A percentile compares a stretch with the other conserved stretches of the same genome.
Evolutionary conservation across 257 asterid species (phyloP).

Genomic region (Nicotiana tomentosiformis): DNA sequence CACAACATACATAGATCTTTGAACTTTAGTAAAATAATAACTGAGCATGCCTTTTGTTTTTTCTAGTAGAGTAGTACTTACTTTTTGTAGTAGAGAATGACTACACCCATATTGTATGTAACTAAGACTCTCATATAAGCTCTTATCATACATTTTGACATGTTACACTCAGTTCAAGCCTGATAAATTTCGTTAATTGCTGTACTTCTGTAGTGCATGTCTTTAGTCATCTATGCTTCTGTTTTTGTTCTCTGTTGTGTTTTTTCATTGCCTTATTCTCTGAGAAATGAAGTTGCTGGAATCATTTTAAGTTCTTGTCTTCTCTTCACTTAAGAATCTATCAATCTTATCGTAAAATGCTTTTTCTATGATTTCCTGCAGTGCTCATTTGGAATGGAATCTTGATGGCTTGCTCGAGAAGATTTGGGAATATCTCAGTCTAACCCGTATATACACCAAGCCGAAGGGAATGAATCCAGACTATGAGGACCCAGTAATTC

Average conservation of each 20-base stretch:
- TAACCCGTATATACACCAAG: slow-evolving; percentile 97
- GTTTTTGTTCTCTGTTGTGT: too few relatives aligned
- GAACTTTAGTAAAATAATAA: not conserved
- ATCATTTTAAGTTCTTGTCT: not conserved
- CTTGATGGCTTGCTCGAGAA: slow-evolving; percentile 94
- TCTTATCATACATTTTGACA: not conserved
- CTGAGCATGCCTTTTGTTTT: not conserved
- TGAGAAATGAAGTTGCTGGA: not conserved
- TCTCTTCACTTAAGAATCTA: not conserved
- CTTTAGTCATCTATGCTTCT: too few relatives aligned
- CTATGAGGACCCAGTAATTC: slow-evolving; percentile 92
- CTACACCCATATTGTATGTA: not conserved
- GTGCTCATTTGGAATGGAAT: slow-evolving; percentile 99
- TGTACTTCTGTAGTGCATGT: too few relatives aligned
- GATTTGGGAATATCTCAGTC: slow-evolving; percentile 86
- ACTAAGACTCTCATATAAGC: not conserved
- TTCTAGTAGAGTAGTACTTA: not conserved
- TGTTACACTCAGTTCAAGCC: not conserved
- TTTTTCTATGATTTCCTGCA: slow-evolving; percentile 21
- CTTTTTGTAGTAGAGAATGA: not conserved
- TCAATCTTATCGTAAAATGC: not conserved
- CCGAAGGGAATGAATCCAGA: slow-evolving; percentile 99
- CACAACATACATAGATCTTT: not conserved
- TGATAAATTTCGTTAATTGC: too few relatives aligned
- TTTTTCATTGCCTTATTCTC: too few relatives aligned